Evolutionary conservation across 371 early-diverging fungal genomes (phyloP).

Genomic region (Sporodiniella umbellata): DNA sequence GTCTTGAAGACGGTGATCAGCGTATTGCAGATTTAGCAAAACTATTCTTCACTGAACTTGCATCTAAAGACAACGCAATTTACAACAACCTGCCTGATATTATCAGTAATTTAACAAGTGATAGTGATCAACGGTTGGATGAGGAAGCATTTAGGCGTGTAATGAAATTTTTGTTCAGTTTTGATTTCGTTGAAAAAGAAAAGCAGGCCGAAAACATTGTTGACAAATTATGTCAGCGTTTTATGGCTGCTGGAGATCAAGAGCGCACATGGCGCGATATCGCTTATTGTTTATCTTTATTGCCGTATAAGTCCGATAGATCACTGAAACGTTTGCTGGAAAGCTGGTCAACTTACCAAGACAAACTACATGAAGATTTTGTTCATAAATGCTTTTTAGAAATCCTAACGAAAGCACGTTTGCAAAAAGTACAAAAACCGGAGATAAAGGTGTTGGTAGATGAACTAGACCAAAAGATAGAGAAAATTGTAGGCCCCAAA

Average conservation of each 20-base stretch:
- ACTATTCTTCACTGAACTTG: slow-evolving; percentile 93
- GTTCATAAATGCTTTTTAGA: slow-evolving; percentile 84
- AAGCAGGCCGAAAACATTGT: slow-evolving; percentile 91
- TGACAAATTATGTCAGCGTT: slow-evolving; percentile 93
- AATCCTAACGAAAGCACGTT: slow-evolving; percentile 75
- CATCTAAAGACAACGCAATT: slow-evolving; percentile 95
- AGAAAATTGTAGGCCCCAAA: slow-evolving; percentile 26
- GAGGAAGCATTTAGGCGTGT: slow-evolving; percentile 80
- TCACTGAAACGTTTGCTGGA: slow-evolving; percentile 81
- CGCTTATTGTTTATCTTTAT: slow-evolving; percentile 82
- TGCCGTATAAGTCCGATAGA: slow-evolving; percentile 84
- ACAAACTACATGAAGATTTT: slow-evolving; percentile 80
- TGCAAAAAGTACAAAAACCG: slow-evolving; percentile 62
- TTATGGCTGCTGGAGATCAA: slow-evolving; percentile 66
- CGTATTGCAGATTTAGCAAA: slow-evolving; percentile 89
- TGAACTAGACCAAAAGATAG: slow-evolving; percentile 71
- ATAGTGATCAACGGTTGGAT: slow-evolving; percentile 49
- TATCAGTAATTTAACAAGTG: slow-evolving; percentile 79
- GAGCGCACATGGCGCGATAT: slow-evolving; percentile 89
- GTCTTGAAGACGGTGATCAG: slow-evolving; percentile 83
- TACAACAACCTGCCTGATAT: slow-evolving; percentile 98
- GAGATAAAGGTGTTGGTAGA: slow-evolving; percentile 77
- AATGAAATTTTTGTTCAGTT: slow-evolving; percentile 83
- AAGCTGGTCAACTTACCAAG: slow-evolving; percentile 75
- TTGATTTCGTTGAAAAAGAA: slow-evolving; percentile 92